Base-by-base conservation (phyloP, 2,329 filamentous ascomycete genomes). In the Cladophialophora psammophila region DNA sequence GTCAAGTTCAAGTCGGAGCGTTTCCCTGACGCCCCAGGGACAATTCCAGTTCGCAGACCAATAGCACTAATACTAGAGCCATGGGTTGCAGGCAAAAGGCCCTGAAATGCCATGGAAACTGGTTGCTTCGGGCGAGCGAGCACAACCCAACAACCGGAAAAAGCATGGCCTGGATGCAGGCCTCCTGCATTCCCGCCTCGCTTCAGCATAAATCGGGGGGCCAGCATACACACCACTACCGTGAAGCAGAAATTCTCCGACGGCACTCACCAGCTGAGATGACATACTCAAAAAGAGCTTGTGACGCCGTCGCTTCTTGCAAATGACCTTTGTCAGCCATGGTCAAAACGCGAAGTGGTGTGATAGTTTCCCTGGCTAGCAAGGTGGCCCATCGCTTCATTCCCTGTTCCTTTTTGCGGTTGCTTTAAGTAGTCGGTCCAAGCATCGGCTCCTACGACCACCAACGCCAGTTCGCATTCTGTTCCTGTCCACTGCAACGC, bases 181-280 rank as follows among this genome's bases (percentile, higher is more conserved):
- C 38, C 35, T 64, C 50, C 50, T 61, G 65, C 65, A 67, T 68
- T 64, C 50, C 62, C 54, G 65, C 53, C 20, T 59, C 58, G 62
- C 54, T 60, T 62, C 32, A 31, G 18, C 36, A 18, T 48, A 62
- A 34, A 56, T 61, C 58, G 56, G 35, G 26, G 31, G 63, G 7
- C 48, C 26, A n/a, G 38, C 45, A 36, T 36, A 35, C 45, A 26
- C 2, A 34, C 18, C 45, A 42, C 18, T 31, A 35, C 18, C 8
- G 8, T 50, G 38, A 42, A 5, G 18, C 45, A 56, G 32, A 65
- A 65, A 64, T 65, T 64, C 62, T 62, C 62, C 65, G 61, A 31
- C 31, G n/a, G 52, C 52, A 55, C 18, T 34, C 13, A 36, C 31
- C 31, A 55, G 52, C 34, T 36, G 52, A 20, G 56, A 50, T 38